phyloP scores from a whole-genome alignment of 306 rosid genomes.

The Senna siamea region DNA sequence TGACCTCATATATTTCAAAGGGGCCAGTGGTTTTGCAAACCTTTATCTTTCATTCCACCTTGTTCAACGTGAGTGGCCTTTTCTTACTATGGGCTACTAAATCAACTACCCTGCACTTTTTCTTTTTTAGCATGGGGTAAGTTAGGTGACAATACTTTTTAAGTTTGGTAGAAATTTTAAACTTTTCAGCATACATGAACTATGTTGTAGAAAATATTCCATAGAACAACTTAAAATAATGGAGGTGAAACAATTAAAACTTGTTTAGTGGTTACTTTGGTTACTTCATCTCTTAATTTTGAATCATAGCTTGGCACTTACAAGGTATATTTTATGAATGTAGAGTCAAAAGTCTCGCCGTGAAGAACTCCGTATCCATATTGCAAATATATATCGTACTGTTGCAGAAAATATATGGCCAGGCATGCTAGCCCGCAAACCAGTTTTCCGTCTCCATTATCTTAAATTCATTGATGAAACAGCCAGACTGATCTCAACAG shows the following conservation, averaged over 20 bases:
- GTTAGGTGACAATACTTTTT: too few species aligned
- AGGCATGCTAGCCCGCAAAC: constrained; percentile 85
- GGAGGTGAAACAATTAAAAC: constrained; percentile 9
- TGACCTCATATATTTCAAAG: background rate
- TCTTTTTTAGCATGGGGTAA: too few species aligned
- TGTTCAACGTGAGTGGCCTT: background rate
- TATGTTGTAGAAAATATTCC: constrained; percentile 20
- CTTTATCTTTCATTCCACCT: background rate
- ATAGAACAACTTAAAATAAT: constrained; percentile 23
- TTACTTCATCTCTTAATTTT: constrained; percentile 32
- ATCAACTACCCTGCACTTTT: background rate
- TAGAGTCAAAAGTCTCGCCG: constrained; percentile 96
- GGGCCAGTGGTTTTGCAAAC: background rate
- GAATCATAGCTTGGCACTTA: constrained; percentile 34
- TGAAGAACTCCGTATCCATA: constrained; percentile 93
- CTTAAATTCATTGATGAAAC: constrained; percentile 92
- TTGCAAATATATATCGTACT: constrained; percentile 90
- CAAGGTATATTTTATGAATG: constrained; percentile 37
- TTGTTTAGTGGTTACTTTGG: constrained; percentile 31
- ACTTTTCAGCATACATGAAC: constrained; percentile 13
- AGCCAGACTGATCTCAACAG: constrained; percentile 62
- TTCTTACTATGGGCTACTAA: background rate
- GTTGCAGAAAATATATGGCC: constrained; percentile 99
- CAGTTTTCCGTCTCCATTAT: constrained; percentile 85
- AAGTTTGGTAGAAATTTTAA: constrained; percentile 20